Base-by-base conservation (phyloP, 164 flowering plant genomes). In the Euptelea pleiosperma region DNA sequence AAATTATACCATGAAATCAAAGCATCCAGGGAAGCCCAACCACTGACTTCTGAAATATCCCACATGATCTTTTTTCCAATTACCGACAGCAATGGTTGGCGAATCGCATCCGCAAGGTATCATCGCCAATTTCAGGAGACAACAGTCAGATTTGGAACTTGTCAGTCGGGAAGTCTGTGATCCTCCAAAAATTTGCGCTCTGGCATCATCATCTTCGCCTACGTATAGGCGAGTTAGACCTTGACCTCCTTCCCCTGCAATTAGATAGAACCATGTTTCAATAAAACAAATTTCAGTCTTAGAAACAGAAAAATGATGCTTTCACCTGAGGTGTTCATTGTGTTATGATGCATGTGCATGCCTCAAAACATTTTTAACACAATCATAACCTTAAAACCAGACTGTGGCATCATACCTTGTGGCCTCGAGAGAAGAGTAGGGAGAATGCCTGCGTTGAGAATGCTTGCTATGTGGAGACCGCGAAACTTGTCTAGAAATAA, bases 391-490 rank as follows among this genome's bases (percentile, higher is more conserved):
- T 33, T 16, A 53, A 66, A 52, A 51, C 36, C 33, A 33, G 47
- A 47, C 36, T 37, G 60, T 15, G 49, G 71, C 51, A 55, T 58
- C 78, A 73, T 84, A 93, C 98, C 98, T 89, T 53, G 75, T 57
- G 35, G 55, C 65, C 69, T 86, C 97, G 72, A 70, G 82, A 93
- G 98, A 89, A 83, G 93, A 82, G 75, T 87, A 82, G 64, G 94
- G 91, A 75, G 96, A 93, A 78, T 89, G 96, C 91, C 86, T 86
- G 91, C 91, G 96, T 77, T 87, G 93, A 67, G 96, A 86, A 71
- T 77, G 90, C 97, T 81, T 89, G 94, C 89, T 84, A 91, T 74
- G 87, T 52, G 98, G 96, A 72, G 98, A 89, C 79, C 91, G 78
- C 87, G 92, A 84, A 82, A 84, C 85, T 73, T 86, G 94, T 93